These are phyloP conservation scores for Ophioceras dolichostomum DNA, from an alignment of 2,329 filamentous ascomycete species.

Conservation along the genomic window DNA sequence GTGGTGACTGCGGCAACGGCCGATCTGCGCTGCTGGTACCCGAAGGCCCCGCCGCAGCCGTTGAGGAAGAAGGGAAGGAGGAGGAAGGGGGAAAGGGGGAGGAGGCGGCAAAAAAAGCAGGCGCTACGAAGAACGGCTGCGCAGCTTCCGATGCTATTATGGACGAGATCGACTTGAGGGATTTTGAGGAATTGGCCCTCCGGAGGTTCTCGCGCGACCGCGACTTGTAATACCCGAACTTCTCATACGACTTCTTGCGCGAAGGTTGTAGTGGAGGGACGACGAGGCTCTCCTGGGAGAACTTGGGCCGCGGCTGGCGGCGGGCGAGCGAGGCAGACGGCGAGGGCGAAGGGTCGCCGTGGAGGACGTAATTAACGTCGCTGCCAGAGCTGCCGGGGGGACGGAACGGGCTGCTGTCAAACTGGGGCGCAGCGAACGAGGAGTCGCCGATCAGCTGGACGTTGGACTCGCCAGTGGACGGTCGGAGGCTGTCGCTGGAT, in stretches of 20 bases:
- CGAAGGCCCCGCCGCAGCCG: neutral
- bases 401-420: slow-evolving; percentile 20
- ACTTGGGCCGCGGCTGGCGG: slow-evolving; percentile 26
- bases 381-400: slow-evolving; percentile 21
- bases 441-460: slow-evolving; percentile 38
- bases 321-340: slow-evolving; percentile 24
- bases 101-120: slow-evolving; percentile 24
- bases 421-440: slow-evolving; percentile 29
- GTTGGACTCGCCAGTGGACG: slow-evolving; percentile 34
- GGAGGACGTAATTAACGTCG: slow-evolving; percentile 41
- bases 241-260: slow-evolving; percentile 34
- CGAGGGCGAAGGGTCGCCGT: slow-evolving; percentile 29
- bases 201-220: slow-evolving; percentile 41
- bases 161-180: slow-evolving; percentile 41
- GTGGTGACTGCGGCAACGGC: slow-evolving; percentile 4
- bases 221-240: slow-evolving; percentile 33
- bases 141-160: slow-evolving; percentile 36
- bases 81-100: slow-evolving; percentile 22
- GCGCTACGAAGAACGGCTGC: slow-evolving; percentile 23
- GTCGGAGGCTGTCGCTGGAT: slow-evolving; percentile 25
- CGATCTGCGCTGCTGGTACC: neutral
- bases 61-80: slow-evolving; percentile 16
- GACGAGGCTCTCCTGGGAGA: slow-evolving; percentile 48
- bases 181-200: slow-evolving; percentile 18
- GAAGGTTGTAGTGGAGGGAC: slow-evolving; percentile 41